Conservation (phyloP, 139 green algal genomes). For the Chlamydomonas asymmetrica region DNA sequence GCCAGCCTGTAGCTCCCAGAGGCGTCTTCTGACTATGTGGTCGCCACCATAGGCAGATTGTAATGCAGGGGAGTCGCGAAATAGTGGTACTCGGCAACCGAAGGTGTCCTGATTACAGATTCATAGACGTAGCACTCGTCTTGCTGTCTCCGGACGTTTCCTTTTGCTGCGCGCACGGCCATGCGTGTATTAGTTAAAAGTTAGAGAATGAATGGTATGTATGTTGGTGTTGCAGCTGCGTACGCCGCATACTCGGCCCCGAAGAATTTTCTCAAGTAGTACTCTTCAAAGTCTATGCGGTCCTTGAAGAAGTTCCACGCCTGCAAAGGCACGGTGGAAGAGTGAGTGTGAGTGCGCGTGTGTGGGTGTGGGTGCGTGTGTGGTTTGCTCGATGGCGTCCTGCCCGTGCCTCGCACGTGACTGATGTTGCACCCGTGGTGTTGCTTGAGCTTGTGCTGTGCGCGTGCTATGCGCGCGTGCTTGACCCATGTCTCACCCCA, state of each 20-base stretch:
- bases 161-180: too few relatives aligned
- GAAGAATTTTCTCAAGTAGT: constrained; percentile 65
- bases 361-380: too few relatives aligned
- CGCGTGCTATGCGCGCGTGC: too few relatives aligned
- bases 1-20: too few relatives aligned
- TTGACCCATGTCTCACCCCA: too few relatives aligned
- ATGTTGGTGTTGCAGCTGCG: constrained; percentile 30
- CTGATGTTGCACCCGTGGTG: neutral
- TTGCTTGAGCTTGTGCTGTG: neutral
- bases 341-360: neutral
- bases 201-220: constrained; percentile 61
- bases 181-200: neutral
- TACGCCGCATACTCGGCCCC: constrained; percentile 58
- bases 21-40: too few relatives aligned
- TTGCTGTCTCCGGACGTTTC: neutral
- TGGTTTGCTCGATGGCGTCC: neutral
- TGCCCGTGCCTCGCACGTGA: neutral
- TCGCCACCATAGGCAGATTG: neutral
- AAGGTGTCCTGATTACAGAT: neutral
- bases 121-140: too few relatives aligned
- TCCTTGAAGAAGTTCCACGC: constrained; percentile 65
- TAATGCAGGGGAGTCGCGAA: neutral
- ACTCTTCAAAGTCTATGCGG: constrained; percentile 66
- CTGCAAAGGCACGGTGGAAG: constrained; percentile 36
- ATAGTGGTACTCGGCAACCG: neutral